Percentiles rank a stretch among this genome's conserved stretches.
phyloP scores from a whole-genome alignment of 805 yeast genomes.

The Yamadazyma ubonensis region DNA sequence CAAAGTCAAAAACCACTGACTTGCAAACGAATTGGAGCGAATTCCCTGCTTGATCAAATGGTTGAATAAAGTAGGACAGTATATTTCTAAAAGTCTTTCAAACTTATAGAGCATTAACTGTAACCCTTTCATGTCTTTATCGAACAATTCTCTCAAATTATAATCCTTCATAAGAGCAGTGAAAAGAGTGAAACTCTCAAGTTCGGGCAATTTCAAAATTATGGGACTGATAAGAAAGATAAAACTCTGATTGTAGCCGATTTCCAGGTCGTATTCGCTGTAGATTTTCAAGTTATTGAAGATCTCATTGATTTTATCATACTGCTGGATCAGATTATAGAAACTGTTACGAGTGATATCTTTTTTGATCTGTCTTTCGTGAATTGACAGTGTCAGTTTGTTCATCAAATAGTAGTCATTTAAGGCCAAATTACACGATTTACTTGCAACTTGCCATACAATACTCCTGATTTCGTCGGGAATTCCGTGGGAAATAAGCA shows the following conservation, averaged over 20 bases:
- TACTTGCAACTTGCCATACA: constrained; percentile 87
- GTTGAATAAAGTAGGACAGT: constrained; percentile 64
- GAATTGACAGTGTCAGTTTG: constrained; percentile 53
- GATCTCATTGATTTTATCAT: constrained; percentile 60
- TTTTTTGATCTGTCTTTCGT: constrained; percentile 73
- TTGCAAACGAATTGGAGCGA: constrained; percentile 91
- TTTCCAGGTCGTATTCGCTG: constrained; percentile 83
- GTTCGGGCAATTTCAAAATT: constrained; percentile 73
- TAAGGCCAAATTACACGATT: constrained; percentile 65
- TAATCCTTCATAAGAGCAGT: constrained; percentile 83
- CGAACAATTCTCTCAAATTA: constrained; percentile 70
- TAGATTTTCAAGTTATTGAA: constrained; percentile 80
- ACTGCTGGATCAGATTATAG: constrained; percentile 55
- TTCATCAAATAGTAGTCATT: constrained; percentile 58
- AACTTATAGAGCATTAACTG: constrained; percentile 84
- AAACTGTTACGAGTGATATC: constrained; percentile 87
- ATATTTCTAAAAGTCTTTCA: constrained; percentile 80
- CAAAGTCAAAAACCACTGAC: constrained; percentile 95
- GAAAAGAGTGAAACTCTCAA: constrained; percentile 81
- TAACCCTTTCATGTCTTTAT: constrained; percentile 93
- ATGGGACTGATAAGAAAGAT: constrained; percentile 88
- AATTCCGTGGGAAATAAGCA: constrained; percentile 70
- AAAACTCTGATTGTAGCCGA: constrained; percentile 98
- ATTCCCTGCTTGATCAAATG: constrained; percentile 87
- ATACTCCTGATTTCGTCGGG: constrained; percentile 86